phyloP scores from a whole-genome alignment of 768 basidiomycete genomes.

The Sistotremastrum niveocremeum region DNA sequence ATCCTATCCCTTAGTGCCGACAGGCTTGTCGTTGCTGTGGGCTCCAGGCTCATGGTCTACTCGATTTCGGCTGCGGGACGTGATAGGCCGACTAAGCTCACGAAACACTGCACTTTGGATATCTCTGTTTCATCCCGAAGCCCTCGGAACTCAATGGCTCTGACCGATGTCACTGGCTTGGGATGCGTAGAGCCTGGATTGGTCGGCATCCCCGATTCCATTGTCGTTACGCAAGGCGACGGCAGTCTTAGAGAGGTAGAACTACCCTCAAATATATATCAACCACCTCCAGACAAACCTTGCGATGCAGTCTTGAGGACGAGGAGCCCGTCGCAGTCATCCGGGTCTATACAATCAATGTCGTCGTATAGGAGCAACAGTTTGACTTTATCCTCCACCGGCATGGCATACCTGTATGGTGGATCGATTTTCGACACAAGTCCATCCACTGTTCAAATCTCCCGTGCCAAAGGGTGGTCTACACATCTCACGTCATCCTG shows the following conservation, averaged over 20 bases:
- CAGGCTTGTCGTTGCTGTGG: slow-evolving; percentile 49
- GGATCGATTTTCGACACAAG: slow-evolving; percentile 13
- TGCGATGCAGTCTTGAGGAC: slow-evolving; percentile 17
- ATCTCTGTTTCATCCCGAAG: slow-evolving; percentile 11
- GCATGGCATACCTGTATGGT: slow-evolving; percentile 29
- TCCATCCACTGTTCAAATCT: slow-evolving; percentile 21
- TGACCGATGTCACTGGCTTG: slow-evolving; percentile 40
- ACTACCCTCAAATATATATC: too few species aligned
- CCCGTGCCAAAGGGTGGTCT: slow-evolving; percentile 43
- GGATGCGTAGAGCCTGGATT: slow-evolving; percentile 32
- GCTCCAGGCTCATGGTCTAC: slow-evolving; percentile 44
- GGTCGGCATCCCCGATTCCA: slow-evolving; percentile 26
- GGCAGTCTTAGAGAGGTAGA: too few species aligned
- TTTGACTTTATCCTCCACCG: slow-evolving; percentile 45
- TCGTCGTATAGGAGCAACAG: slow-evolving; percentile 30
- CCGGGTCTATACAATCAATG: not conserved
- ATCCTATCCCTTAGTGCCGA: slow-evolving; percentile 39
- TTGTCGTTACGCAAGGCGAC: slow-evolving; percentile 1
- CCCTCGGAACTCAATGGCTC: slow-evolving; percentile 3
- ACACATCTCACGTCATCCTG: slow-evolving; percentile 47
- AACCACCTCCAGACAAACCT: slow-evolving; percentile 6
- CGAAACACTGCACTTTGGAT: slow-evolving; percentile 32
- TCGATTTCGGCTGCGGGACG: slow-evolving; percentile 21
- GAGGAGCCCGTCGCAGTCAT: slow-evolving; percentile 44
- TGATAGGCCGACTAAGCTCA: slow-evolving; percentile 21